Conservation (phyloP, 768 basidiomycete genomes). For the Auriscalpium microsporum region DNA sequence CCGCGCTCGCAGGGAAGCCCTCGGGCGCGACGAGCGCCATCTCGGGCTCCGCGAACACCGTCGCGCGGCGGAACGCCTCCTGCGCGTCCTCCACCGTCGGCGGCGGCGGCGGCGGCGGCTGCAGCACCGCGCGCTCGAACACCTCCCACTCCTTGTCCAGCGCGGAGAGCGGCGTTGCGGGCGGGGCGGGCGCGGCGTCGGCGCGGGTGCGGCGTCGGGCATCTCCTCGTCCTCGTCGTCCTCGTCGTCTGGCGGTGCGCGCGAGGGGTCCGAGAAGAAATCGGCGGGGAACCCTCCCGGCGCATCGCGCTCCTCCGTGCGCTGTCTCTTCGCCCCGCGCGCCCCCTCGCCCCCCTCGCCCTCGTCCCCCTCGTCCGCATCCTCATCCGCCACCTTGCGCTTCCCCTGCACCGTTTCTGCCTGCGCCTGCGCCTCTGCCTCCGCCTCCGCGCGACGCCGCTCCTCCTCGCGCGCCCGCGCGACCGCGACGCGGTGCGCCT, state of each 20-base stretch:
- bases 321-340: constrained; percentile 21
- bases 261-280: constrained; percentile 77
- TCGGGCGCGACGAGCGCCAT: constrained; percentile 36
- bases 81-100: constrained; percentile 16
- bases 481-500: constrained; percentile 63
- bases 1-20: constrained; percentile 38
- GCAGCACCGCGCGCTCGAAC: constrained; percentile 61
- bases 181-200: constrained; percentile 8
- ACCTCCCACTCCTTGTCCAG: constrained; percentile 67
- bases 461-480: constrained; percentile 52
- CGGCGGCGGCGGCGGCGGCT: constrained; percentile 23
- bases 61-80: constrained; percentile 61
- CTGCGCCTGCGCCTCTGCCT: constrained; percentile 24
- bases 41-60: constrained; percentile 61
- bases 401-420: constrained; percentile 14
- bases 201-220: constrained; percentile 1
- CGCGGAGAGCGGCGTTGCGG: constrained; percentile 20
- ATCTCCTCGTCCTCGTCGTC: constrained; percentile 23
- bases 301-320: constrained; percentile 22
- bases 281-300: constrained; percentile 44
- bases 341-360: constrained; percentile 16
- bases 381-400: constrained; percentile 28
- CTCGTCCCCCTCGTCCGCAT: constrained; percentile 23
- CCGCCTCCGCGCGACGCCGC: constrained; percentile 27
- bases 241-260: constrained; percentile 37